phyloP scores from a whole-genome alignment of 208 protist species.

The Borovskyia barvae region DNA sequence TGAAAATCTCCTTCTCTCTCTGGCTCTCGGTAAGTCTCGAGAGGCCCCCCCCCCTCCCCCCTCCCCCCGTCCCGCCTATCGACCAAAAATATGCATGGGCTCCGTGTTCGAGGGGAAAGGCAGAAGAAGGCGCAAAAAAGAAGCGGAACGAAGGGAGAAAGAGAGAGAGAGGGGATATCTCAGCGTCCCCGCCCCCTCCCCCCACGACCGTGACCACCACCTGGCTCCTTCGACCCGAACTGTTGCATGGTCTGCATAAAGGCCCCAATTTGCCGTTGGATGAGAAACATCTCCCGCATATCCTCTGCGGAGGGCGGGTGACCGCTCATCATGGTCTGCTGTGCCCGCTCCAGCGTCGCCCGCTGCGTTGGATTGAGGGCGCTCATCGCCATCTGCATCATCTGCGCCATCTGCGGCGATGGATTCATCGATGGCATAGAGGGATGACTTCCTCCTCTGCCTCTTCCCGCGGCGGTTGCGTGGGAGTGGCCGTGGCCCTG shows the following conservation, averaged over 20 bases:
- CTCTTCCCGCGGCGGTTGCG: conserved; percentile 24
- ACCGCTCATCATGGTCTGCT: conserved; percentile 58
- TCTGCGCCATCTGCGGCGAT: conserved; percentile 36
- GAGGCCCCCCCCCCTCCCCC: too few relatives aligned
- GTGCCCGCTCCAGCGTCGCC: conserved; percentile 52
- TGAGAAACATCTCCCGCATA: conserved; percentile 60
- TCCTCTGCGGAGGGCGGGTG: conserved; percentile 54
- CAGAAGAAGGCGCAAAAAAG: too few relatives aligned
- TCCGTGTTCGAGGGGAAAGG: too few relatives aligned
- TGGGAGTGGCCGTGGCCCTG: neutral
- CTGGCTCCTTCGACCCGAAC: conserved; percentile 28
- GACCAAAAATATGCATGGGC: too few relatives aligned
- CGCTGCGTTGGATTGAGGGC: conserved; percentile 56
- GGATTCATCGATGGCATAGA: conserved; percentile 3
- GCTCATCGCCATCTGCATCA: conserved; percentile 74
- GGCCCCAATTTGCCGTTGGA: conserved; percentile 74
- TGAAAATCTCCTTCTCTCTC: too few relatives aligned
- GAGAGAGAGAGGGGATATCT: too few relatives aligned
- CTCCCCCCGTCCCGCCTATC: too few relatives aligned
- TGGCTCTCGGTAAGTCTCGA: too few relatives aligned
- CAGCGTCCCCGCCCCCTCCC: conserved; percentile 1
- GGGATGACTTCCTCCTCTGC: conserved; percentile 7
- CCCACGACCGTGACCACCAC: neutral
- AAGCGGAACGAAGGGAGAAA: too few relatives aligned
- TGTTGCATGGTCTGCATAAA: conserved; percentile 76